Base-by-base conservation (phyloP, 371 early-diverging fungal species). In the Catenaria anguillulae region DNA sequence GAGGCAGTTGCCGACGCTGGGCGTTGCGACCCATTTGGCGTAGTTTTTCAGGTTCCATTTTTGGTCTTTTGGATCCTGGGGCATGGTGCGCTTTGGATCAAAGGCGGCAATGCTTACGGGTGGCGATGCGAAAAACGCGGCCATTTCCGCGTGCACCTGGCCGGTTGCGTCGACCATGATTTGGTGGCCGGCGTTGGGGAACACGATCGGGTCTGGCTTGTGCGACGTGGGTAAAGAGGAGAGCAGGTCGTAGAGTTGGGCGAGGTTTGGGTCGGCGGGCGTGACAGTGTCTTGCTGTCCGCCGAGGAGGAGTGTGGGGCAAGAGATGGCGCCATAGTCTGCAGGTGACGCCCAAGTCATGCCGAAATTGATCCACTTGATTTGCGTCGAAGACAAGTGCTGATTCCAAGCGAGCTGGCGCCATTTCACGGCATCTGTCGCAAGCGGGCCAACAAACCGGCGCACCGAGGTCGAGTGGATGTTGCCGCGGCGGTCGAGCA, bases 321-420 rank as follows among this genome's bases (percentile, higher is more conserved):
- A 71, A 17, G 67, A 68, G 23, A 86, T 74, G n/a, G 63, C 62
- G n/a, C 67, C 60, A 63, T 79, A 84, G 12, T 72, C 70, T 10
- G 68, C 61, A 33, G 62, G 65, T 3, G 66, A 62, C 1, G 84
- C 82, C 61, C 75, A 80, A 21, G 62, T 68, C 10, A 77, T 72
- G 15, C 85, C 84, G 23, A 61, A 60, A 8, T 78, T 66, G 42
- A 79, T 69, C 29, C 77, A 60, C 66, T 80, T 83, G 62, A 77
- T 74, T 0, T 80, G 77, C n/a, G 71, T 56, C 3, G 83, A 81
- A 24, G 68, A 72, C 48, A 78, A 77, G 34, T 69, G 70, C 61
- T 73, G 62, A 68, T 85, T 86, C 85, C 85, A 86, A 19, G 68
- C 67, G 36, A 84, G 60, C 68, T 86, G 87, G 50, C 75, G 77